Evolutionary conservation across 164 flowering plant species (phyloP).

Genomic region (grape (Vitis vinifera)): ASM3070453v1 NC_081823.1:21587501-21588000

Average conservation of each 20-base stretch:
- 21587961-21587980: no score
- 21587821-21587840: no score
- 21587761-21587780: conserved; percentile 87
- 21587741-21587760: conserved; percentile 72
- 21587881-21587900: no score
- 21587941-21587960: no score
- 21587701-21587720: conserved; percentile 41
- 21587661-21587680: no score
- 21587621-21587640: conserved; percentile 67
- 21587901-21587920: no score
- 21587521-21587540: conserved; percentile 69
- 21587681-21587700: conserved; percentile 39
- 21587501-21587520: conserved; percentile 52
- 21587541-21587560: conserved; percentile 79
- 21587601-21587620: conserved; percentile 71
- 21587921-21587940: no score
- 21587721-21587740: conserved; percentile 53
- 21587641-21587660: conserved; percentile 80
- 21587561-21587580: conserved; percentile 45
- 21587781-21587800: conserved; percentile 72
- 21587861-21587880: no score
- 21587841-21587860: no score
- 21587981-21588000: no score
- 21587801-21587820: conserved; percentile 42
- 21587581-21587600: conserved; percentile 67